Evolutionary conservation across 139 green algal species (phyloP).

Genomic region (Picochlorum sp.): DNA sequence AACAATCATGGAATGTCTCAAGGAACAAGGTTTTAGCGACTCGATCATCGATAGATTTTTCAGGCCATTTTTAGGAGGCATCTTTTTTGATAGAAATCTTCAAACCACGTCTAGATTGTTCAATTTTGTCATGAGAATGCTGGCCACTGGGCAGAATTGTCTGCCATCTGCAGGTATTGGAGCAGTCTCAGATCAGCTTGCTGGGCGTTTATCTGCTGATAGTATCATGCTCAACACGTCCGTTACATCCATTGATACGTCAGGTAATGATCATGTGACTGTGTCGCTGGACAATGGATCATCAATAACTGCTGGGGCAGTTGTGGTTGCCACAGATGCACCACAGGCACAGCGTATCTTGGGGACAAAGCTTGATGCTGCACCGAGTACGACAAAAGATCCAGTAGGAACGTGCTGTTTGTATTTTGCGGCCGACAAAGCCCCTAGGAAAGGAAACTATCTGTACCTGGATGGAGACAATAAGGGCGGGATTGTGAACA

Average conservation of each 20-base stretch:
- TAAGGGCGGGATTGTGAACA: slow-evolving; percentile 77
- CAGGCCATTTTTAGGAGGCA: slow-evolving; percentile 92
- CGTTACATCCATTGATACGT: slow-evolving; percentile 11
- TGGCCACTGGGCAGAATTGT: slow-evolving; percentile 82
- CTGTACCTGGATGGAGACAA: slow-evolving; percentile 88
- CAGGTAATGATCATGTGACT: no score
- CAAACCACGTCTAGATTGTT: slow-evolving; percentile 74
- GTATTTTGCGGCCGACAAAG: slow-evolving; percentile 60
- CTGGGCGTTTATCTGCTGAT: slow-evolving; percentile 25
- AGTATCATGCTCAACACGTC: slow-evolving; percentile 39
- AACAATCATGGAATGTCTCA: slow-evolving; percentile 45
- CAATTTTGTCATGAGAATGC: slow-evolving; percentile 92
- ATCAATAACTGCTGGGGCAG: slow-evolving; percentile 44
- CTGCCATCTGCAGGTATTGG: slow-evolving; percentile 86
- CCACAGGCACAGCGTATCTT: slow-evolving; percentile 64
- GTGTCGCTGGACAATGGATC: slow-evolving; percentile 41
- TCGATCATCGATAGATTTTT: slow-evolving; percentile 92
- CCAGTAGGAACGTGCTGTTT: slow-evolving; percentile 79
- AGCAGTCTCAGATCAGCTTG: slow-evolving; percentile 75
- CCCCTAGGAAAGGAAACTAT: slow-evolving; percentile 36
- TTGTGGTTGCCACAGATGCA: slow-evolving; percentile 79
- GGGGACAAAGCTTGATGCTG: slow-evolving; percentile 27
- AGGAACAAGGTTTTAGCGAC: slow-evolving; percentile 73
- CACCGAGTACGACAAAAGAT: slow-evolving; percentile 38
- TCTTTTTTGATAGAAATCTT: slow-evolving; percentile 92